A percentile compares a stretch with the other conserved stretches of the same genome.
Evolutionary conservation across 352 stramenopile genomes (phyloP).

Genomic region (Halophytophthora polymorphica): DNA sequence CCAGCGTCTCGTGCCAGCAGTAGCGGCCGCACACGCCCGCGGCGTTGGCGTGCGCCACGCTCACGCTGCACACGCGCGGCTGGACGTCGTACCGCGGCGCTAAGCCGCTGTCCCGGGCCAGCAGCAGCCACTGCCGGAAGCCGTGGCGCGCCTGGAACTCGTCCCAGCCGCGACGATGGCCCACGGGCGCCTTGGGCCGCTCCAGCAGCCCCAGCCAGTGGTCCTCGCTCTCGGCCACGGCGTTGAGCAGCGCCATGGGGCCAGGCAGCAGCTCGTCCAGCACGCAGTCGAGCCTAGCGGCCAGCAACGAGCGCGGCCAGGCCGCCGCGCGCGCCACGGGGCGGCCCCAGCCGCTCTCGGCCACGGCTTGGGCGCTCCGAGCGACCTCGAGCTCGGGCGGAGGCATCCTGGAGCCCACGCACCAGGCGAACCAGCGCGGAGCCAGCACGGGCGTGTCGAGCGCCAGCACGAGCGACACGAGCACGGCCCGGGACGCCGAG

Average conservation of each 20-base stretch:
- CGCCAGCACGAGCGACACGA: constrained; percentile 57
- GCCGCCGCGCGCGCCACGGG: constrained; percentile 25
- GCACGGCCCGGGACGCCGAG: constrained; percentile 58
- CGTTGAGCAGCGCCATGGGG: constrained; percentile 54
- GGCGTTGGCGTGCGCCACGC: constrained; percentile 48
- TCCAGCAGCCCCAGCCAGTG: constrained; percentile 23
- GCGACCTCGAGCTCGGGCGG: constrained; percentile 25
- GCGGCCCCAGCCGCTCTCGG: constrained; percentile 7
- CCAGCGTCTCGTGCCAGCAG: constrained; percentile 50
- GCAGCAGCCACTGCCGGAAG: constrained; percentile 48
- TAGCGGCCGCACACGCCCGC: constrained; percentile 58
- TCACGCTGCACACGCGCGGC: constrained; percentile 46
- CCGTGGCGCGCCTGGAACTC: constrained; percentile 34
- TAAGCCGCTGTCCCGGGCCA: constrained; percentile 15
- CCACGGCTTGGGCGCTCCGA: constrained; percentile 9
- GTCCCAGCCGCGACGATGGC: constrained; percentile 47
- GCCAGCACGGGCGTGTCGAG: constrained; percentile 59
- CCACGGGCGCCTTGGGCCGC: constrained; percentile 30
- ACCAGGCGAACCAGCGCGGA: constrained; percentile 66
- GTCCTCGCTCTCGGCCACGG: constrained; percentile 31
- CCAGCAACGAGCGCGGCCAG: constrained; percentile 26
- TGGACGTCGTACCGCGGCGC: constrained; percentile 44
- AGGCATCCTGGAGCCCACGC: constrained; percentile 46
- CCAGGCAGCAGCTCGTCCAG: constrained; percentile 48
- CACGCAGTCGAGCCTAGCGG: constrained; percentile 35